Evolutionary conservation across 1,284 basidiomycete genomes (phyloP).

Genomic region (Amylostereum areolatum): DNA sequence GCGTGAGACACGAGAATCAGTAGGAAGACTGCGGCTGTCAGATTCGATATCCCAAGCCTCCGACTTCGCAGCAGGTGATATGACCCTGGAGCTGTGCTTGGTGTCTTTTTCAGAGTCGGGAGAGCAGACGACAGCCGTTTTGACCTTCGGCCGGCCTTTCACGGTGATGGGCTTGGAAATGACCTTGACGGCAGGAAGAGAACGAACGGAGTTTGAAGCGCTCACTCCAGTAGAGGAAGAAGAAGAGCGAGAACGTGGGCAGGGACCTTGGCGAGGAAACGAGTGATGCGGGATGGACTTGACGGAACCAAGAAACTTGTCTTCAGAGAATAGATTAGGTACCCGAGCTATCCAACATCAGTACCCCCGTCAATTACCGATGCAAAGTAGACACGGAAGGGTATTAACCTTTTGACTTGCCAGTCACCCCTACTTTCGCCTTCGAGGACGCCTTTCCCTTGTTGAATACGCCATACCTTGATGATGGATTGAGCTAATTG

Average conservation of each 20-base stretch:
- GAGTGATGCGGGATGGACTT: not conserved
- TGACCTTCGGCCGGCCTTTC: not conserved
- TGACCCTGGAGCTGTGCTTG: too few species aligned
- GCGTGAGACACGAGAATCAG: too few species aligned
- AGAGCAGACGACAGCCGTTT: too few species aligned
- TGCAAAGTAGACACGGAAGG: not conserved
- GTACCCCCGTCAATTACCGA: not conserved
- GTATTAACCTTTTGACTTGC: conserved; percentile 15
- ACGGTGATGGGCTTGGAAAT: not conserved
- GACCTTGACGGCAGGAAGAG: not conserved
- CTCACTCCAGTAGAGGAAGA: not conserved
- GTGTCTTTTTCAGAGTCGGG: too few species aligned
- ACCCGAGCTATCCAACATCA: conserved; percentile 10
- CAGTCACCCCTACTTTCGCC: conserved; percentile 9
- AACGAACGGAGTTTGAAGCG: not conserved
- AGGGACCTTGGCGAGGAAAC: not conserved
- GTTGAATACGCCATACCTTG: conserved; percentile 56
- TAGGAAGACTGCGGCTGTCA: too few species aligned
- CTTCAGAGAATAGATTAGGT: not conserved
- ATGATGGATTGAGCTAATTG: conserved; percentile 35
- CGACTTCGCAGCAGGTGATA: too few species aligned
- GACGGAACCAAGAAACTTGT: not conserved
- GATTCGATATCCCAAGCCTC: too few species aligned
- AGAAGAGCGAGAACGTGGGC: not conserved
- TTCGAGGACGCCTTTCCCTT: conserved; percentile 64